A percentile compares a stretch with the other conserved stretches of the same genome.
These are phyloP conservation scores for Erodium trifolium DNA, from an alignment of 441 rosid species.

Conservation along the genomic window DNA sequence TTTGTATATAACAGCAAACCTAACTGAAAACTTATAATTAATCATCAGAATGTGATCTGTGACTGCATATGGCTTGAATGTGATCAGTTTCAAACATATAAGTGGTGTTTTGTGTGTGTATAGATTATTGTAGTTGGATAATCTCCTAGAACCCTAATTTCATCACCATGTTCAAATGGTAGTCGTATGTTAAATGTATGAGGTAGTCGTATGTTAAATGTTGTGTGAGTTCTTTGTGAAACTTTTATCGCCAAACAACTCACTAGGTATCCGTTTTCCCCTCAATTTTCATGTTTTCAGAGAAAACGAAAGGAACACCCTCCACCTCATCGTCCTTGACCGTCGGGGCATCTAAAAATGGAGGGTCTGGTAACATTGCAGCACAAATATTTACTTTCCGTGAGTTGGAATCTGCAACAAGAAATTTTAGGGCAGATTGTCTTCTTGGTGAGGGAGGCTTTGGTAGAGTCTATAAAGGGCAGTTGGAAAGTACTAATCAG, in stretches of 20 bases:
- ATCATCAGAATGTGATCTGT: neutral
- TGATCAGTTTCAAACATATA: neutral
- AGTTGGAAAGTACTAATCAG: slow-evolving; percentile 38
- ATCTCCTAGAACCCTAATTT: neutral
- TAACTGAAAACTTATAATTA: neutral
- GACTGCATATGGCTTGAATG: neutral
- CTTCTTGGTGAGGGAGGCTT: slow-evolving; percentile 70
- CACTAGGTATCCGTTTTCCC: neutral
- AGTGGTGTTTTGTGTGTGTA: neutral
- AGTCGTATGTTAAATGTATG: neutral
- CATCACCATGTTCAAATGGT: neutral
- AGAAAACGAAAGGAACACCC: slow-evolving; percentile 30
- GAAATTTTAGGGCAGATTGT: slow-evolving; percentile 51
- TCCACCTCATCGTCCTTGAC: slow-evolving; percentile 18
- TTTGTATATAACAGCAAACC: neutral
- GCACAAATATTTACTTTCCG: slow-evolving; percentile 47
- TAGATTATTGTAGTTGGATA: neutral
- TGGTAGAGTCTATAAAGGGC: slow-evolving; percentile 60
- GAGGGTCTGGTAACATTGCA: slow-evolving; percentile 39
- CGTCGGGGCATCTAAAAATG: slow-evolving; percentile 29
- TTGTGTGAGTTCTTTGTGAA: neutral
- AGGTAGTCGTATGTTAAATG: neutral
- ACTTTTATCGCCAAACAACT: neutral
- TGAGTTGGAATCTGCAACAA: slow-evolving; percentile 49
- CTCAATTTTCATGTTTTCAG: slow-evolving; percentile 26